Evolutionary conservation across 305 asterid species (phyloP), one percentile per base, ranked within the genome.

Genomic region (Fraxinus latifolia): DNA sequence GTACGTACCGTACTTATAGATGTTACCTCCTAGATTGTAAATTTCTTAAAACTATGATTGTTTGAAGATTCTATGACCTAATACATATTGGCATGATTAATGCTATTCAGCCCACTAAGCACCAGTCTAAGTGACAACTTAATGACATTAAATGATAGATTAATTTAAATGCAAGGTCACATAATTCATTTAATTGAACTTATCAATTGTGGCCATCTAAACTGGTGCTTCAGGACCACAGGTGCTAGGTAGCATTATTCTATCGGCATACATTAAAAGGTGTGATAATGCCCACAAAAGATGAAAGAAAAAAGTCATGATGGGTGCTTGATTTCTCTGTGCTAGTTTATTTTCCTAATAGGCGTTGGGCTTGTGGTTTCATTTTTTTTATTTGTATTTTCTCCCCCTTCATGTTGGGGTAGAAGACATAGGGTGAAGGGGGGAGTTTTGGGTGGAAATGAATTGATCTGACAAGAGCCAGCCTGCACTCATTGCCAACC

Each of bases 1-100:
- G 97, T 90, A 84, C 65, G 70, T 81, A 73, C 50, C 34, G 65
- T 78, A 73, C 34, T 62, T 33, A 36, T 23, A 68, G 34, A 21
- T 50, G 67, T 77, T 77, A 25, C 39, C 23, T 53, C 82, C 34
- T 78, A n/a, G 4, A 76, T 77, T 58, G 17, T 33, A 0, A 15
- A 50, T 62, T 77, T 12, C 32, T 71, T 82, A 53, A 53, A 62
- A 27, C 27, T 75, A 34, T 37, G 75, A 19, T 5, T 79, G 29
- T 25, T 32, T 71, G 12, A 32, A 82, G 81, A 33, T 19, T 62
- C 19, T 25, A 32, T 14, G 55, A 77, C 21, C 37, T 19, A 68
- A 11, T 11, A 68, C 62, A 15, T 50, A 1, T 50, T 4, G 62
- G 23, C 62, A 50, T 50, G 62, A 50, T 4, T 50, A 50, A 3